phyloP scores from a whole-genome alignment of 805 yeast species.

The Torulaspora maleeae region DNA sequence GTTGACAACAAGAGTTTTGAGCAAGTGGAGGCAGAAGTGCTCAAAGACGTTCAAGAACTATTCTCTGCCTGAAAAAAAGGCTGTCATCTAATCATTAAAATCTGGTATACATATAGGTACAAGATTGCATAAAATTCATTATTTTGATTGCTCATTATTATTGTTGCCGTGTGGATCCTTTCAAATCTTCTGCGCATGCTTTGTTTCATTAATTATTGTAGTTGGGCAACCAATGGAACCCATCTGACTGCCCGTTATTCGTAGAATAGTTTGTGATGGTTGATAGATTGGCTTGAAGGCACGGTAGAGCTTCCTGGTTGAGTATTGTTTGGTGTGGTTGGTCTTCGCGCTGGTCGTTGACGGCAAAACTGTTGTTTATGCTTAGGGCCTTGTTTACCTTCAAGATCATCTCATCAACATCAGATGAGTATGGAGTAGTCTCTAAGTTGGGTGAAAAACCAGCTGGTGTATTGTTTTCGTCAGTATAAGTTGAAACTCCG shows the following conservation, averaged over 20 bases:
- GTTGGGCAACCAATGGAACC: conserved; percentile 17
- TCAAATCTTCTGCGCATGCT: no score
- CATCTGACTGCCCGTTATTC: conserved; percentile 6
- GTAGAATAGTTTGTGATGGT: conserved; percentile 22
- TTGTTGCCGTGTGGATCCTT: neutral
- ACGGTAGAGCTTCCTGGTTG: conserved; percentile 10
- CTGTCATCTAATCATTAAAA: conserved; percentile 1
- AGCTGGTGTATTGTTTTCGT: conserved; percentile 8
- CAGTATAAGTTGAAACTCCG: conserved; percentile 7
- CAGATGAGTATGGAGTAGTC: conserved; percentile 14
- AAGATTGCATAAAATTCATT: conserved; percentile 3
- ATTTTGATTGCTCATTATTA: conserved; percentile 4
- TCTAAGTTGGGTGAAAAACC: conserved; percentile 9
- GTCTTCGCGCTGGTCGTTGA: neutral
- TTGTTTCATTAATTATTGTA: conserved; percentile 7
- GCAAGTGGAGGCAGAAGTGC: conserved; percentile 24
- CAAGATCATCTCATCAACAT: conserved; percentile 10
- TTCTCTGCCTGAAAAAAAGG: neutral
- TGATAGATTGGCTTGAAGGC: conserved; percentile 18
- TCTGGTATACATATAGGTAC: conserved; percentile 3
- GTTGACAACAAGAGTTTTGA: conserved; percentile 27
- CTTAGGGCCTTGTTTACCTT: conserved; percentile 13
- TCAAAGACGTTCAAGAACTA: conserved; percentile 6
- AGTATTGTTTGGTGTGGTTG: neutral
- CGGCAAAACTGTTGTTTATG: conserved; percentile 18